Evolutionary conservation across 2,329 filamentous ascomycete species (phyloP), one percentile per base, ranked within the genome.

Genomic region (Thielaviopsis punctulata): DNA sequence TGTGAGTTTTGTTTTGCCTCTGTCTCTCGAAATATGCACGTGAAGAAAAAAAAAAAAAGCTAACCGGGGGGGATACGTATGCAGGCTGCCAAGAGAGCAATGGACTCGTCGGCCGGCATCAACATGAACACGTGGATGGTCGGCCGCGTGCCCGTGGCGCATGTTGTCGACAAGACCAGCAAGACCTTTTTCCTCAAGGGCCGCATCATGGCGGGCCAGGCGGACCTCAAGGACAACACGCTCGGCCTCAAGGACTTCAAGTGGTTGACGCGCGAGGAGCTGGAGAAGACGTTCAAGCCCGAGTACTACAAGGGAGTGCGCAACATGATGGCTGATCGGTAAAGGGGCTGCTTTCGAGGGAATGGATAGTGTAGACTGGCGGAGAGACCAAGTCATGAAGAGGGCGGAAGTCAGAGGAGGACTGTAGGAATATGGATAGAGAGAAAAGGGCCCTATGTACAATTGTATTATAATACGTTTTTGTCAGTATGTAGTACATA

Each of bases 121-220:
- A 93, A 98, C 73, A 96, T 98, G 89, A 96, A 96, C 72, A 95
- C 88, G 52, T 98, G 92, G 89, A 79, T 96, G 59, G 85, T 98
- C 49, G 90, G 88, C 56, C 88, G 88, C 60, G 84, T 84, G 54
- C 92, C 92, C 10, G 77, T 95, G 54, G 90, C 89, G 23, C 84
- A 95, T 68, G 69, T 84, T 62, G 73, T 85, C 58, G 59, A 64
- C 58, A 68, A 73, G 53, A 87, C 86, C 51, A 77, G 84, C 62
- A 95, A 95, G 75, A 82, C 81, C 2, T 98, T 98, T 68, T 95
- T 94, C 75, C 79, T 96, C 73, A 96, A 96, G 73, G 86, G 80
- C 49, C 79, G 92, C 57, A 96, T 98, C 65, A 86, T 96, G 84
- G 87, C 89, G 30, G 92, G 92, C n/a, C 92, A 96, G 69, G 87